Conservation (phyloP, 176 grass and related monocot species). For the Avena insularis region DNA sequence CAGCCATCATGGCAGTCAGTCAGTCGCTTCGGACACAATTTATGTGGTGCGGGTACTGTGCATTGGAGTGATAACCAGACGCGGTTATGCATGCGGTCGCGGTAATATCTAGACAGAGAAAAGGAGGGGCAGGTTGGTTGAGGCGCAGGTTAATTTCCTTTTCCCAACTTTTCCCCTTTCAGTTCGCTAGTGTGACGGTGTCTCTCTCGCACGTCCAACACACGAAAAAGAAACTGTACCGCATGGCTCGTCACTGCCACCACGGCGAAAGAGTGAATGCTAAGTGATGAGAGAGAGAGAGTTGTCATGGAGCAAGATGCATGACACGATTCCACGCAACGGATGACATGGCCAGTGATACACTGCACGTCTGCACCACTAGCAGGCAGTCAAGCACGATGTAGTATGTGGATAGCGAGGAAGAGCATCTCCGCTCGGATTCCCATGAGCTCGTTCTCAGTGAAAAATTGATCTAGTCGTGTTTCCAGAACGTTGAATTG, state of each 20-base stretch:
- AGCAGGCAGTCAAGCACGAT: too few species aligned
- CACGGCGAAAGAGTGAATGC: conserved; percentile 31
- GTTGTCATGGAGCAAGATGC: not conserved
- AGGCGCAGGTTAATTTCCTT: not conserved
- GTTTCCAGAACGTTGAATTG: too few species aligned
- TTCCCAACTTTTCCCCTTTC: not conserved
- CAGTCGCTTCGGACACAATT: not conserved
- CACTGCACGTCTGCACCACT: too few species aligned
- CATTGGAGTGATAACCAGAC: conserved; percentile 5
- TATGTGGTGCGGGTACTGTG: not conserved
- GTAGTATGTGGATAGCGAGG: too few species aligned
- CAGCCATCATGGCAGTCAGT: not conserved
- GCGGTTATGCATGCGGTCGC: too few species aligned
- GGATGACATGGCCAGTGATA: too few species aligned
- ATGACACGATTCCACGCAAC: not conserved
- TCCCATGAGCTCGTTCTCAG: too few species aligned
- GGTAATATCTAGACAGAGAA: not conserved
- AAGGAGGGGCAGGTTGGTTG: too few species aligned
- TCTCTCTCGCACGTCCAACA: not conserved
- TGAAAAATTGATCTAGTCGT: too few species aligned
- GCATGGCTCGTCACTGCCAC: not conserved
- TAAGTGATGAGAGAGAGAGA: conserved; percentile 19
- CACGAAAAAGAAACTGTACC: too few species aligned
- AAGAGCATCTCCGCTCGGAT: too few species aligned
- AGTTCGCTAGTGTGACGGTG: not conserved